phyloP scores from a whole-genome alignment of 2,329 filamentous ascomycete genomes.

The Alternaria sp. region DNA sequence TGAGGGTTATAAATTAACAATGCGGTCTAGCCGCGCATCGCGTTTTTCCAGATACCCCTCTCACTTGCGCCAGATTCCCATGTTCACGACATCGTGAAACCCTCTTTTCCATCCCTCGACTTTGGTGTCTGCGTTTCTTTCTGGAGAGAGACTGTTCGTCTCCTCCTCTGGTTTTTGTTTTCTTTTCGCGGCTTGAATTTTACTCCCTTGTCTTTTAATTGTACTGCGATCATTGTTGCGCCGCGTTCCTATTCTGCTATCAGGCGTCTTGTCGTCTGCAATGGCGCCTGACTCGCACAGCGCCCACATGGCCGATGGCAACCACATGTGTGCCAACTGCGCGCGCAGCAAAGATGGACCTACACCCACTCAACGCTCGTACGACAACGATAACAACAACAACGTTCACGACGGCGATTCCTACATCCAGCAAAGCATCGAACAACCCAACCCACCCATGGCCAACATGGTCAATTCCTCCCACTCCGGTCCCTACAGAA shows the following conservation, averaged over 20 bases:
- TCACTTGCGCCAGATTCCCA: constrained; percentile 10
- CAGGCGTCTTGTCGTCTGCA: background rate
- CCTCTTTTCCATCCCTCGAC: background rate
- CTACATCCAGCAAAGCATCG: constrained; percentile 14
- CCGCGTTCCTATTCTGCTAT: background rate
- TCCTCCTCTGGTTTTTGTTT: background rate
- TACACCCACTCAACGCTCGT: constrained; percentile 12
- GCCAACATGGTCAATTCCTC: background rate
- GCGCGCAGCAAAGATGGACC: constrained; percentile 3
- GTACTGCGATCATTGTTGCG: background rate
- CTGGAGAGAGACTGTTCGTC: background rate
- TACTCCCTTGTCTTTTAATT: background rate
- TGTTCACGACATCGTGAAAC: constrained; percentile 8
- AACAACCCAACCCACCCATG: constrained; percentile 3
- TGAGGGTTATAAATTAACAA: constrained; percentile 12
- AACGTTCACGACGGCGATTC: background rate
- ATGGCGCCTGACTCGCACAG: constrained; percentile 5
- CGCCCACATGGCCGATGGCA: background rate
- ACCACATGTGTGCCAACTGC: background rate
- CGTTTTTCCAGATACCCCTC: constrained; percentile 6
- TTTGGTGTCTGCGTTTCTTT: background rate
- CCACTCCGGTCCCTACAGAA: constrained; percentile 4
- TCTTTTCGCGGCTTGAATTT: background rate
- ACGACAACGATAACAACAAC: constrained; percentile 1
- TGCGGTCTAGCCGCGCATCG: constrained; percentile 16